Base-by-base conservation (phyloP, 2,329 filamentous ascomycete species). In the Pseudodiploospora longispora region DNA sequence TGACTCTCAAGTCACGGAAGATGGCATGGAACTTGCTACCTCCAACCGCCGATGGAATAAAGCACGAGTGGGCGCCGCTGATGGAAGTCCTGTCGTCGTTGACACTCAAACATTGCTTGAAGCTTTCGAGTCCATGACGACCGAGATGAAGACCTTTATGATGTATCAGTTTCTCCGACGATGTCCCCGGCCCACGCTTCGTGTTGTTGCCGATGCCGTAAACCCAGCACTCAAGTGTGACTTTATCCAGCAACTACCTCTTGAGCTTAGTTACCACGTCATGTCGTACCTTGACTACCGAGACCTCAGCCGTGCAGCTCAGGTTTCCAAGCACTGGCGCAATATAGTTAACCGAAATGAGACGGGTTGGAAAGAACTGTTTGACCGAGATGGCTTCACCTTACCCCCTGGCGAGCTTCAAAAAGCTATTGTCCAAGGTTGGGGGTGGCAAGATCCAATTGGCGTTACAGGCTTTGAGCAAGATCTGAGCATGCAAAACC, bases 221-320 rank as follows among this genome's bases (percentile, higher is more conserved):
- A 96, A 95, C 57, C 93, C 93, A 6, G 88, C 91, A 0, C 67
- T 98, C 45, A 96, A 95, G 63, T 95, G 89, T 59, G 93, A 98
- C 61, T 96, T 97, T 50, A 70, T 98, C 40, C 79, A 80, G 49
- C 79, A 87, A 47, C 74, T 98, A 1, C 93, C 93, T 2, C 71
- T 85, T 1, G 93, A 98, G 62, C 75, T 98, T 19, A 87, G 87
- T 44, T 78, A 95, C 19, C 87, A 95, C 55, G 83, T 97, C 40
- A 76, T 96, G 9, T 84, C 85, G 29, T 95, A 91, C 59, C 78
- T 98, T 12, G 86, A 95, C 59, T 76, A 85, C 44, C 80, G 81
- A 54, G 93, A 91, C 54, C 81, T 97, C 56, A 96, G 90, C 61
- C 84, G 82, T 49, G 89, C 90, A 8, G 87, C 93, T 2, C 90